Base-by-base conservation (phyloP, 2,329 filamentous ascomycete species). In the Fusarium xyrophilum region DNA sequence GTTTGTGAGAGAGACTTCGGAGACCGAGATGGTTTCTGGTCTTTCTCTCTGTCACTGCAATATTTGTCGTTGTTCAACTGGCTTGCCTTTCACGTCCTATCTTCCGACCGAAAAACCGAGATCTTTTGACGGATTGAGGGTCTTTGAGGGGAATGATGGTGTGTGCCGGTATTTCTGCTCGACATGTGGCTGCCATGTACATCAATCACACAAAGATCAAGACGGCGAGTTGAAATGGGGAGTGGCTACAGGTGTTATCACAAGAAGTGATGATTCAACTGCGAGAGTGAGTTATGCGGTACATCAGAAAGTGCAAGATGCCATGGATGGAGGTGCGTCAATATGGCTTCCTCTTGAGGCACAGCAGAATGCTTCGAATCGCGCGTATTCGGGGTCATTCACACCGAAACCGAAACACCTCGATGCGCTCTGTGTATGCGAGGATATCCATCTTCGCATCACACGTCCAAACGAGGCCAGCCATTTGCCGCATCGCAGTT, bases 371-470 rank as follows among this genome's bases (percentile, higher is more conserved):
- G 4, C 2, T 11, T 21, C 25, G 4, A 17, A 12, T 2, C 36
- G 19, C 17, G 28, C 23, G 9, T 11, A 10, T 28, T 38, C 50
- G 21, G 21, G 6, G 6, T 15, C 15, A n/a, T 12, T 21, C 23
- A n/a, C 25, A 23, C 27, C 28, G 17, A 32, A 38, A 8, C 6
- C 17, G 23, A 44, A 21, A 5, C 23, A 56, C 48, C 23, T 60
- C n/a, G 13, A 57, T 33, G 78, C 75, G 1, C 56, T 73, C 5
- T 81, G 79, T 61, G 65, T 51, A 17, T 77, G 74, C 46, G 65
- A 80, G 7, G 83, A 80, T 4, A 81, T 91, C 15, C 74, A 81
- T 15, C 86, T 91, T 74, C 81, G 79, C 70, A 82, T 92, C 71
- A 84, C 84, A 7, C 83, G 82, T 5, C 89, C 89, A 1, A 80